phyloP scores from a whole-genome alignment of 441 rosid species.

The Arabidopsis hybrid region DNA sequence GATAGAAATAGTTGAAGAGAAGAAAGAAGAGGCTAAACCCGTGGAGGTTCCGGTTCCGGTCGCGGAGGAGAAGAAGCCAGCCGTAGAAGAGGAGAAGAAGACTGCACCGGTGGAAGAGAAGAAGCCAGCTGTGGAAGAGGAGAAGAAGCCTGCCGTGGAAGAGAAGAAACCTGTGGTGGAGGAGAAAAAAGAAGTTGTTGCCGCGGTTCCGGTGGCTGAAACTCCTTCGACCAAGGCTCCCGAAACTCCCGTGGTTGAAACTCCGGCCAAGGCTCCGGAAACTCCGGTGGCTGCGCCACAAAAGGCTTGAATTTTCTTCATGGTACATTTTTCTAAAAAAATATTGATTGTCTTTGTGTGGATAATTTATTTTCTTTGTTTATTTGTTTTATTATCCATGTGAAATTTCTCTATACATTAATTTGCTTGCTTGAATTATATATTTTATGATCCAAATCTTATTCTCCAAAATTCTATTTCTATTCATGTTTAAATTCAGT shows the following conservation, averaged over 20 bases:
- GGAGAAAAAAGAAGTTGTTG: slow-evolving; percentile 35
- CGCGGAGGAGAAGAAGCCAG: slow-evolving; percentile 35
- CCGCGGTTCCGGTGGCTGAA: slow-evolving; percentile 1
- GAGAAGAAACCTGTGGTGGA: slow-evolving; percentile 35
- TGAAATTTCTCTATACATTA: slow-evolving; percentile 23
- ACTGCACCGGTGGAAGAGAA: slow-evolving; percentile 3
- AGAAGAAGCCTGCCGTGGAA: slow-evolving; percentile 21
- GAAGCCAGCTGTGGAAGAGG: slow-evolving; percentile 27
- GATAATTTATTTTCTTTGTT: slow-evolving; percentile 31
- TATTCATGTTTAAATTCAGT: background rate
- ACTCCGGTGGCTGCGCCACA: slow-evolving; percentile 28
- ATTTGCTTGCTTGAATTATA: slow-evolving; percentile 30
- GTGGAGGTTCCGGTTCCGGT: background rate
- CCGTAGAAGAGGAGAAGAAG: slow-evolving; percentile 35
- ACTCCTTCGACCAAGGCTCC: slow-evolving; percentile 13
- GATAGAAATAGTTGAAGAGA: slow-evolving; percentile 56
- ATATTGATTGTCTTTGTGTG: slow-evolving; percentile 33
- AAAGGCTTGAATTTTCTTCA: slow-evolving; percentile 35
- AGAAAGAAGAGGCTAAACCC: slow-evolving; percentile 53
- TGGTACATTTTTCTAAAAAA: slow-evolving; percentile 11
- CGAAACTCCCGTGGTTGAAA: slow-evolving; percentile 9
- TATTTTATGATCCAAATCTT: slow-evolving; percentile 58
- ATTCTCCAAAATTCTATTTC: slow-evolving; percentile 53
- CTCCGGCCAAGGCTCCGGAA: slow-evolving; percentile 25
- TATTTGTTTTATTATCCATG: slow-evolving; percentile 38